These are phyloP conservation scores for Tolypocladium tropicale DNA, from an alignment of 2,329 filamentous ascomycete genomes.

Conservation along the genomic window DNA sequence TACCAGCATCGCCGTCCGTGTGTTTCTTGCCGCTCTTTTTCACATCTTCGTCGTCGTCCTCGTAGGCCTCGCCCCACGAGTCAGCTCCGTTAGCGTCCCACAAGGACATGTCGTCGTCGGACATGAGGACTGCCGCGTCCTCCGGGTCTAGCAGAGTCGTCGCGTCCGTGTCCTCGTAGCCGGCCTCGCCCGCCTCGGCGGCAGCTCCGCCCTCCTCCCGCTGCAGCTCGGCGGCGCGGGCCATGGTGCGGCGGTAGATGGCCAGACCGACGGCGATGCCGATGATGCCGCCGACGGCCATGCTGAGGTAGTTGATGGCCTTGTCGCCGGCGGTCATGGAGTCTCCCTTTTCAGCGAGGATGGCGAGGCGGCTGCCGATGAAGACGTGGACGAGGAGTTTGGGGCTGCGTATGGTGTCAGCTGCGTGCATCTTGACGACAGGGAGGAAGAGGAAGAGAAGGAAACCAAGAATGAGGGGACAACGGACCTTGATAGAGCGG, in stretches of 20 bases:
- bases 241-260: constrained; percentile 69
- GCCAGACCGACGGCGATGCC: constrained; percentile 70
- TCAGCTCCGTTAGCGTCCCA: constrained; percentile 35
- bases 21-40: not conserved
- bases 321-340: constrained; percentile 74
- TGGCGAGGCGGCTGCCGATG: constrained; percentile 73
- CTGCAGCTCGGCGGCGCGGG: constrained; percentile 48
- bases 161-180: constrained; percentile 35
- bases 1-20: not conserved
- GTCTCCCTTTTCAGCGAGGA: constrained; percentile 73
- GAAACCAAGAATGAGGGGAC: too few species aligned
- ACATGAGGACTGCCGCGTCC: constrained; percentile 44
- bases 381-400: constrained; percentile 91
- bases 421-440: not conserved
- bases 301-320: constrained; percentile 73
- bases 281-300: constrained; percentile 58
- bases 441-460: too few species aligned
- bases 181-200: constrained; percentile 21
- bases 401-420: constrained; percentile 39
- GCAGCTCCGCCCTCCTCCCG: constrained; percentile 26
- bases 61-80: constrained; percentile 21
- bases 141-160: constrained; percentile 31
- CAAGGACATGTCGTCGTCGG: constrained; percentile 48
- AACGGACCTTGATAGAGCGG: constrained; percentile 56
- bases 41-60: constrained; percentile 11